Evolutionary conservation across 2,329 filamentous ascomycete genomes (phyloP), one percentile per base, ranked within the genome.

Genomic region (Xylariomycetidae sp.): DNA sequence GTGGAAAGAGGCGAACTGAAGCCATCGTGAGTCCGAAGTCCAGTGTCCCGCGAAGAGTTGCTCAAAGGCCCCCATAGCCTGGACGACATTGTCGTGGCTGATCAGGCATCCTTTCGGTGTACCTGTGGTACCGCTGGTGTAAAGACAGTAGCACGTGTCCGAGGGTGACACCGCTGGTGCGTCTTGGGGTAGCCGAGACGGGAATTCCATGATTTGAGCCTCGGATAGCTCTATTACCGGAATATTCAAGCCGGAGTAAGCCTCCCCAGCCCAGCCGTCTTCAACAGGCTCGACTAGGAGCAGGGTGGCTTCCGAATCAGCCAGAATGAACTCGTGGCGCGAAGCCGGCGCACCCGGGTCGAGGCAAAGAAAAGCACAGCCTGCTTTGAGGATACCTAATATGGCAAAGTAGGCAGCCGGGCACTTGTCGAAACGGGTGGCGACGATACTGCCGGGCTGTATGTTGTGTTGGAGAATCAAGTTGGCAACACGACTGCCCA

Each of bases 1-100:
- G 57, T 95, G 90, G 36, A 95, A 86, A 0, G 87, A 89, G 1
- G 90, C 90, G 52, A 95, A 95, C 52, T 95, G 90, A 1, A 95
- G 67, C 82, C 87, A 95, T 37, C 83, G 76, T 0, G 88, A 93
- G 0, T 72, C 54, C 0, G 67, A 49, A 25, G 82, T 71, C 85
- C 87, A 94, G 48, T 86, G 82, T 0, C 72, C 77, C 5, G 61
- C 59, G 52, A 95, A 95, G 0, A 95, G 68, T 19, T 78, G 66
- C 48, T 86, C 80, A 55, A 95, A 95, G 0, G 88, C 79, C 34
- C 90, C 73, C 76, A 95, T 86, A 17, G 87, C 86, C 54, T 95
- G 89, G 0, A 94, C 83, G 0, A 84, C 77, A 54, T 94, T 95
- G 32, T 87, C 79, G 50, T 95, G 89, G 0, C 84, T 93, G 29